These are phyloP conservation scores for Pleurotus tuber-regium DNA, from an alignment of 768 basidiomycete species.

Conservation along the genomic window DNA sequence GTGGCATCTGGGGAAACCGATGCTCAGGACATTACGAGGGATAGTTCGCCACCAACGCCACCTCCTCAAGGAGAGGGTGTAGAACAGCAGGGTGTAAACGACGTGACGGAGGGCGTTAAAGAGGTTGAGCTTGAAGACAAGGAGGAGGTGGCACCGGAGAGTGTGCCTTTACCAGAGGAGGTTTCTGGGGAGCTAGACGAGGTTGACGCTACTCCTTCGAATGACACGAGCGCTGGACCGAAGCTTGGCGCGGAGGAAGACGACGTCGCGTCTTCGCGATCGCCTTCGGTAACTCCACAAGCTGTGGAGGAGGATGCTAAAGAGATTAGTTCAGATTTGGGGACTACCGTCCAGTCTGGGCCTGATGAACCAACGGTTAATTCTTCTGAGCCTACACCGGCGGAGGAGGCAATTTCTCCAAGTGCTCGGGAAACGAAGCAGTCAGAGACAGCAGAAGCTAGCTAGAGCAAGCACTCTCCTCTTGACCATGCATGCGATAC, in stretches of 20 bases:
- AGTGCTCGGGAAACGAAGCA: not conserved
- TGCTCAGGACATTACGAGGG: constrained; percentile 19
- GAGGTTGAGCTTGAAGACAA: constrained; percentile 61
- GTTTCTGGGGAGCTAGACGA: constrained; percentile 11
- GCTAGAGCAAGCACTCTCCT: not conserved
- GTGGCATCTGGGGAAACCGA: constrained; percentile 21
- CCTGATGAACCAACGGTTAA: not conserved
- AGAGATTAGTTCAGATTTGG: no score
- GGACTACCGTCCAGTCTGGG: not conserved
- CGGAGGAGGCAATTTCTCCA: not conserved
- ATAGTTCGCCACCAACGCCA: constrained; percentile 19
- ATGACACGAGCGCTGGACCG: not conserved
- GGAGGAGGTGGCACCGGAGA: constrained; percentile 22
- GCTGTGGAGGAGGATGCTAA: not conserved
- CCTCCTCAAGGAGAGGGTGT: constrained; percentile 34
- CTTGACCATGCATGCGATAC: not conserved
- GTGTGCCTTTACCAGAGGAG: constrained; percentile 10
- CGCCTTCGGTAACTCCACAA: not conserved
- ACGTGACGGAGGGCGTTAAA: constrained; percentile 68
- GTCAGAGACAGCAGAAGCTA: not conserved
- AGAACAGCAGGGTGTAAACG: constrained; percentile 51
- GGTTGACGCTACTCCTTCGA: not conserved
- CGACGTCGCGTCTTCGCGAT: constrained; percentile 8
- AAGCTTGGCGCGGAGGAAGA: not conserved
- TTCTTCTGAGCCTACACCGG: not conserved